Percentiles rank a stretch among this genome's conserved stretches.
Evolutionary conservation across 768 basidiomycete genomes (phyloP).

Genomic region (Trametes cingulata): DNA sequence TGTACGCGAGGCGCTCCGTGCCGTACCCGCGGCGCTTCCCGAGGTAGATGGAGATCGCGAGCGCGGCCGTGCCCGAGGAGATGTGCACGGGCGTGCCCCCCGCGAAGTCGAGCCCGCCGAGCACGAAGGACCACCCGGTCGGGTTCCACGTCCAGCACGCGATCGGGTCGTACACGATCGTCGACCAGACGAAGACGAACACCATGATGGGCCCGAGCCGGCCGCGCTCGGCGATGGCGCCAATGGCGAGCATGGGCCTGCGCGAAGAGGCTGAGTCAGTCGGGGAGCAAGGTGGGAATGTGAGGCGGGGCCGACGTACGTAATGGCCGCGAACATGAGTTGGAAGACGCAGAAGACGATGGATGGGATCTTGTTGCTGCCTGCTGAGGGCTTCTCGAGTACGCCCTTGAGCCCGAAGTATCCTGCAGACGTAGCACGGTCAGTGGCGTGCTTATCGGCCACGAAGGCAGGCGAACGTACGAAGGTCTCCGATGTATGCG

Average conservation of each 20-base stretch:
- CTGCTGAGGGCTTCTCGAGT: conserved; percentile 71
- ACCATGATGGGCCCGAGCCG: conserved; percentile 84
- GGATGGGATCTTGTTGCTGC: conserved; percentile 67
- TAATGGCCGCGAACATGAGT: conserved; percentile 88
- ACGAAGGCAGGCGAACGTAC: conserved; percentile 42
- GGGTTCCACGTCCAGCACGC: conserved; percentile 97
- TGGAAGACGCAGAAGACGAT: conserved; percentile 85
- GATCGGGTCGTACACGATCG: conserved; percentile 86
- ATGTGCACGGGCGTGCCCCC: conserved; percentile 98
- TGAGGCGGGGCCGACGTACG: conserved; percentile 44
- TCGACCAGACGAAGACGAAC: conserved; percentile 90
- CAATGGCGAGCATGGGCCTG: conserved; percentile 85
- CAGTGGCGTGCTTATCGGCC: not conserved
- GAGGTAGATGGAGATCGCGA: conserved; percentile 89
- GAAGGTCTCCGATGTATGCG: conserved; percentile 83
- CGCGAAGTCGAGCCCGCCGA: conserved; percentile 90
- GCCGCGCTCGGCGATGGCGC: conserved; percentile 89
- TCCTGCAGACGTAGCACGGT: conserved; percentile 37
- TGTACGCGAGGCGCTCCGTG: conserved; percentile 88
- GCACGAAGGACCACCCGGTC: conserved; percentile 70
- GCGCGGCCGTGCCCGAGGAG: conserved; percentile 86
- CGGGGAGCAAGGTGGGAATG: not conserved
- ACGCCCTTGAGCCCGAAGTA: conserved; percentile 86
- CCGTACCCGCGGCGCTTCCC: conserved; percentile 92
- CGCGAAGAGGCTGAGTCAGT: conserved; percentile 24